These are phyloP conservation scores for Lyophyllum atratum DNA, from an alignment of 768 basidiomycete genomes.

Conservation along the genomic window DNA sequence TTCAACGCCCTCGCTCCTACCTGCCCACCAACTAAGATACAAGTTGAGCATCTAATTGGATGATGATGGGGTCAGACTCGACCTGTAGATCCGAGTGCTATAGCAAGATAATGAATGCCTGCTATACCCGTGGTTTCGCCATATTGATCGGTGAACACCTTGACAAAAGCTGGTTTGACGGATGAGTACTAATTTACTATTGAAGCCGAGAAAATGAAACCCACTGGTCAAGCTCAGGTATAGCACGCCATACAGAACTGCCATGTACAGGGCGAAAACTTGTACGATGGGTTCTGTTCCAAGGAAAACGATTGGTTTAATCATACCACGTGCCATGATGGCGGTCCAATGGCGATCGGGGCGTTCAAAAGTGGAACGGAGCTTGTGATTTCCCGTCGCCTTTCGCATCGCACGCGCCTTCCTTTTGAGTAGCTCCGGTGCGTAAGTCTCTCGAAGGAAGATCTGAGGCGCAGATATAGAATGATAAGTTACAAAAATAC, in stretches of 20 bases:
- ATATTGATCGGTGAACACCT: slow-evolving; percentile 52
- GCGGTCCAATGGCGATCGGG: slow-evolving; percentile 41
- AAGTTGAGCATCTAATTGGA: neutral
- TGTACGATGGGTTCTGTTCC: slow-evolving; percentile 62
- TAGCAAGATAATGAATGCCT: slow-evolving; percentile 63
- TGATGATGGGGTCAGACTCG: slow-evolving; percentile 29
- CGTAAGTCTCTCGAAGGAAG: slow-evolving; percentile 41
- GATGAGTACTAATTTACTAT: slow-evolving; percentile 3
- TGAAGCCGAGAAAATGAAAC: slow-evolving; percentile 16
- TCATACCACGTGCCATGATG: slow-evolving; percentile 48
- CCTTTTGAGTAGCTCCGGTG: slow-evolving; percentile 48
- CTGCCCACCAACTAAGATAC: slow-evolving; percentile 36
- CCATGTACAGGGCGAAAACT: slow-evolving; percentile 57
- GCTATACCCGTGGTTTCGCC: slow-evolving; percentile 50
- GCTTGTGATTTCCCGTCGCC: slow-evolving; percentile 25
- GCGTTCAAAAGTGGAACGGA: slow-evolving; percentile 45
- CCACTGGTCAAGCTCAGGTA: slow-evolving; percentile 41
- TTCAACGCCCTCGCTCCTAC: slow-evolving; percentile 47
- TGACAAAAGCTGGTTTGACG: slow-evolving; percentile 46
- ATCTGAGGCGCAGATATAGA: slow-evolving; percentile 9
- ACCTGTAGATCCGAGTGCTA: slow-evolving; percentile 54
- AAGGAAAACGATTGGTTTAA: slow-evolving; percentile 61
- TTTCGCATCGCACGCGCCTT: slow-evolving; percentile 40
- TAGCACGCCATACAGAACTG: slow-evolving; percentile 55
- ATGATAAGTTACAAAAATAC: neutral